Base-by-base conservation (phyloP, 1,284 basidiomycete species). In the Sporisorium iseilematis-ciliati region DNA sequence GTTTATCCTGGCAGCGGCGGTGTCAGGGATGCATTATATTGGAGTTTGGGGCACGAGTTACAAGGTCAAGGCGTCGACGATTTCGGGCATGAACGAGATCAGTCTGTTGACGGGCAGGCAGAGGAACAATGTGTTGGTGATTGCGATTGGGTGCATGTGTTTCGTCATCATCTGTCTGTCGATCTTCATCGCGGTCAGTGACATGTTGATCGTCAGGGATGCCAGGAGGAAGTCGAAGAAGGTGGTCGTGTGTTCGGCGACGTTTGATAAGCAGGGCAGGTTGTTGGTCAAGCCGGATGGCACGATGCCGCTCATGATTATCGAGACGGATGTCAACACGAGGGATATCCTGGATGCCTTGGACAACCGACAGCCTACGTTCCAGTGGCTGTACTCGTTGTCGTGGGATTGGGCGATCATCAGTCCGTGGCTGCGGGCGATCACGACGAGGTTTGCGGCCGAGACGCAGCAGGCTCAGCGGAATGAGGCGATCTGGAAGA, bases 1-100 rank as follows among this genome's bases (percentile, higher is more conserved):
- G 33, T 51, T 87, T 46, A 75, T 86, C 52, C 78, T 88, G 18
- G 87, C 87, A 5, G 80, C 84, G 4, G 87, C 87, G 26, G 88
- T 88, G 16, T 87, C 85, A 48, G 87, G 87, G 62, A 88, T 88
- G 88, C 88, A 88, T 84, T 88, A 88, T 80, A 85, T 87, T 64
- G 87, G 85, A 74, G 83, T 87, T 23, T 86, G 86, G 25, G 87
- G 87, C 14, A 86, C 87, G 0, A 85, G 84, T 11, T 88, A 87
- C 81, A 72, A 67, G 45, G 84, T 87, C 41, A 69, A 71, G 62
- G 53, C 67, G 10, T 21, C 68, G 31, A 65, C 58, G 51, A 31
- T 72, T 21, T 45, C 23, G 21, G 73, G 64, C 25, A 48, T 55
- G 40, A 61, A 57, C 49, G 68, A 60, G 40, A 38, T 71, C 67